These are phyloP conservation scores for Meira nashicola DNA, from an alignment of 1,284 basidiomycete genomes.

Conservation along the genomic window DNA sequence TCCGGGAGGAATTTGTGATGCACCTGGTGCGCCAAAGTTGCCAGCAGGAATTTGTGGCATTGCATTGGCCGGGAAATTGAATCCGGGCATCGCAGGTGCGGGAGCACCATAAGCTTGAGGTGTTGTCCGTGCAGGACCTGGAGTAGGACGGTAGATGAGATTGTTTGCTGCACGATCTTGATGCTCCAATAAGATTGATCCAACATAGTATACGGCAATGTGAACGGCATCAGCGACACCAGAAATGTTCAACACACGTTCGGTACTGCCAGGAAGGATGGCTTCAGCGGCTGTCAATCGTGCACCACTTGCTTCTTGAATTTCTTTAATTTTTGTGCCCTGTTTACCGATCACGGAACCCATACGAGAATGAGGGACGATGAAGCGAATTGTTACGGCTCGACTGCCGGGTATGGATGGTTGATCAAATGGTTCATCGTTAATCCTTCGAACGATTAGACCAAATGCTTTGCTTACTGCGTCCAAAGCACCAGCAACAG, in stretches of 20 bases:
- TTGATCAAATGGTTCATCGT: constrained; percentile 96
- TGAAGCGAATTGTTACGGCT: constrained; percentile 92
- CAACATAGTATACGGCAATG: constrained; percentile 98
- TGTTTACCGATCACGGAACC: constrained; percentile 97
- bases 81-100: constrained; percentile 16
- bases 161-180: constrained; percentile 62
- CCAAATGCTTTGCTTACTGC: constrained; percentile 99
- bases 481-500: constrained; percentile 93
- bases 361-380: constrained; percentile 99
- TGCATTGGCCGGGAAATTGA: constrained; percentile 1
- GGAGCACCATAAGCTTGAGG: constrained; percentile 4
- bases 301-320: constrained; percentile 96
- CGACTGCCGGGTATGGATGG: constrained; percentile 95
- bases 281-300: constrained; percentile 92
- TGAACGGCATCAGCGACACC: constrained; percentile 99
- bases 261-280: constrained; percentile 97
- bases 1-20: constrained; percentile 57
- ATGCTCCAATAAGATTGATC: constrained; percentile 90
- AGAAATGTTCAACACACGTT: constrained; percentile 84
- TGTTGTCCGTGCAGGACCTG: constrained; percentile 19
- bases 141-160: constrained; percentile 52
- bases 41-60: constrained; percentile 9
- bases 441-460: constrained; percentile 95
- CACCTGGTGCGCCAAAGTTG: constrained; percentile 46
- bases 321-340: constrained; percentile 98